Evolutionary conservation across 306 rosid species (phyloP), one percentile per base, ranked within the genome.

Genomic region (Glycine tomentella): DNA sequence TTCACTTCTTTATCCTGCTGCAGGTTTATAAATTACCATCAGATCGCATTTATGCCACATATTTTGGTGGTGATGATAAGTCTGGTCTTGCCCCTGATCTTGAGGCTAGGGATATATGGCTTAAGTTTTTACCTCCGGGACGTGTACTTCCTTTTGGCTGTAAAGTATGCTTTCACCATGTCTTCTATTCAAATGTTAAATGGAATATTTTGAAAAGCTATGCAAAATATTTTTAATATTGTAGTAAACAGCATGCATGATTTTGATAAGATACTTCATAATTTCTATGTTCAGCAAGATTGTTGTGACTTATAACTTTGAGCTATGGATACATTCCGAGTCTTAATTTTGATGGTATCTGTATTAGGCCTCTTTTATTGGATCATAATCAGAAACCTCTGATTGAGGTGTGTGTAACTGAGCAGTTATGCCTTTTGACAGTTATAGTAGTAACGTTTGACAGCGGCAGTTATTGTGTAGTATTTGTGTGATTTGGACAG

Each of bases 141-240:
- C 93, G 87, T 6, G 99, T 95, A 74, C 93, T 95, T 80, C 99
- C 99, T 74, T 95, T 95, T 90, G 99, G 94, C 71, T 82, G 90
- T 71, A 93, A 95, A 84, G 99, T 93, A 91, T 73, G 88, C 69
- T 84, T 45, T 56, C 75, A 15, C 61, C 7, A 0, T 1, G 3
- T 62, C 77, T 59, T 74, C 67, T 67, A 79, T n/a, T n/a, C n/a
- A n/a, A n/a, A n/a, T n/a, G n/a, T n/a, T n/a, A n/a, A n/a, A n/a
- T n/a, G n/a, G n/a, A n/a, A n/a, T n/a, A n/a, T n/a, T n/a, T n/a
- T n/a, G n/a, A n/a, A n/a, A n/a, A n/a, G n/a, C n/a, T n/a, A n/a
- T n/a, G n/a, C n/a, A n/a, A n/a, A n/a, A n/a, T n/a, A n/a, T n/a
- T n/a, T n/a, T n/a, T n/a, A n/a, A n/a, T n/a, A n/a, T n/a, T n/a